Base-by-base conservation (phyloP, 805 yeast species). In the Saccharomycopsis sp. region DNA sequence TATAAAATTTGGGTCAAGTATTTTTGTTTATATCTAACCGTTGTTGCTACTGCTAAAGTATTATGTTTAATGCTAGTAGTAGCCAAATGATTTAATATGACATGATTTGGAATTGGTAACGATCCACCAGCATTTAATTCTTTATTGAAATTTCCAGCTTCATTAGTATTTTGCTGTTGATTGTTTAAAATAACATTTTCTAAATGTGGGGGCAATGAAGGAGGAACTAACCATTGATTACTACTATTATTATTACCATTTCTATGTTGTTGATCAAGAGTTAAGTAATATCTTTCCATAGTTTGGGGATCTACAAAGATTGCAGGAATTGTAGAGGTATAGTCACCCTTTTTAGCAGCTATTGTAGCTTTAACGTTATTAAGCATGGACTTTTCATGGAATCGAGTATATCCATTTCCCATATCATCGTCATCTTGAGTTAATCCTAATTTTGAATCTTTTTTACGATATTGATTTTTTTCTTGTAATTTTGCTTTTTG, bases 131-230 rank as follows among this genome's bases (percentile, higher is more conserved):
- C 47, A 34, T 45, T 45, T 10, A 45, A 31, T 31, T 45, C 49
- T 21, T 45, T 45, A 27, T 45, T 45, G 31, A 45, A 45, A 21
- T 40, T 44, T 20, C 43, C 47, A 12, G 31, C 43, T 12, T 38
- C 37, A 25, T 26, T 41, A 6, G 29, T 26, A 10, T 36, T 26
- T 25, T 40, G 45, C 32, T 46, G 47, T 18, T 36, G 40, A 63
- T 92, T 89, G 63, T 89, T 89, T 54, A 89, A 69, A 41, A 92
- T 87, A 41, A 92, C 97, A 53, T 82, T 81, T 57, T 92, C 98
- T 45, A 92, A 67, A 59, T 89, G 98, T 8, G 98, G 98, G 6
- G 98, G 98, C 37, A 92, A 67, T 55, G 83, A 94, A 18, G 98
- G 98, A 17, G 98, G 97, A 23, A 94, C 86, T 39, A 88, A 46